A percentile compares a stretch with the other conserved stretches of the same genome.
Evolutionary conservation across 129 eudicot genomes (phyloP).

Genomic region (Lonicera japonica): DNA sequence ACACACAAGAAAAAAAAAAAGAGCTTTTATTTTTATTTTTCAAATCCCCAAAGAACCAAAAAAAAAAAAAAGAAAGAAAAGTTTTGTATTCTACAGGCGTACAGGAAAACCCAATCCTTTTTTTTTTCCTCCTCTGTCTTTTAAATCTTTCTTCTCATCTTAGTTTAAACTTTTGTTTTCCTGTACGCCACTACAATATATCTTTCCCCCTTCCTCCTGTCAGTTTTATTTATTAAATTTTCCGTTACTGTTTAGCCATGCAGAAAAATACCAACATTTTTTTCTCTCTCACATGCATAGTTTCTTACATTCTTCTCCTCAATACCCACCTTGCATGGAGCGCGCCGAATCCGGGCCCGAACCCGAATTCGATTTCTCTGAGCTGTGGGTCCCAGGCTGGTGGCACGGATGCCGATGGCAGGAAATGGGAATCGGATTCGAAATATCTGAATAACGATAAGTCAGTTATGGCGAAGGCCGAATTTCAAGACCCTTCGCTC

Average conservation of each 20-base stretch:
- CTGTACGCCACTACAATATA: slow-evolving; percentile 26
- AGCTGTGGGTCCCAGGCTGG: slow-evolving; percentile 43
- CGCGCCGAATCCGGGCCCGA: slow-evolving; percentile 1
- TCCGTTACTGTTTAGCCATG: slow-evolving; percentile 10
- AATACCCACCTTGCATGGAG: slow-evolving; percentile 7
- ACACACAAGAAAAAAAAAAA: slow-evolving; percentile 7
- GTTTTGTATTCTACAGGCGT: slow-evolving; percentile 15
- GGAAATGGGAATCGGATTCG: slow-evolving; percentile 61
- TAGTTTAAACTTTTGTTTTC: slow-evolving; percentile 18
- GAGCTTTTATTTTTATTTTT: no score
- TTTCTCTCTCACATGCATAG: slow-evolving; percentile 4
- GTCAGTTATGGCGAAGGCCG: slow-evolving; percentile 35
- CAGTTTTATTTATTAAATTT: no score
- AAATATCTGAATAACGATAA: slow-evolving; percentile 39
- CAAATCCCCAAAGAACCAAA: neutral
- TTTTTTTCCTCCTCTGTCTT: neutral
- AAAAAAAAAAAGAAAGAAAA: slow-evolving; percentile 8
- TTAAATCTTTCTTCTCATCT: neutral
- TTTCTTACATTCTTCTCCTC: slow-evolving; percentile 7
- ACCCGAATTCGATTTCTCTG: slow-evolving; percentile 19
- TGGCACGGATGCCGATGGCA: slow-evolving; percentile 39
- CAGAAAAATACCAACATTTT: slow-evolving; percentile 8
- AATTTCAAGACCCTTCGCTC: slow-evolving; percentile 49
- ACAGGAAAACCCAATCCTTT: slow-evolving; percentile 21
- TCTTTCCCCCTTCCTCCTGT: neutral